These are phyloP conservation scores for Trichophyton schoenleinii DNA, from an alignment of 2,329 filamentous ascomycete species.

Conservation along the genomic window DNA sequence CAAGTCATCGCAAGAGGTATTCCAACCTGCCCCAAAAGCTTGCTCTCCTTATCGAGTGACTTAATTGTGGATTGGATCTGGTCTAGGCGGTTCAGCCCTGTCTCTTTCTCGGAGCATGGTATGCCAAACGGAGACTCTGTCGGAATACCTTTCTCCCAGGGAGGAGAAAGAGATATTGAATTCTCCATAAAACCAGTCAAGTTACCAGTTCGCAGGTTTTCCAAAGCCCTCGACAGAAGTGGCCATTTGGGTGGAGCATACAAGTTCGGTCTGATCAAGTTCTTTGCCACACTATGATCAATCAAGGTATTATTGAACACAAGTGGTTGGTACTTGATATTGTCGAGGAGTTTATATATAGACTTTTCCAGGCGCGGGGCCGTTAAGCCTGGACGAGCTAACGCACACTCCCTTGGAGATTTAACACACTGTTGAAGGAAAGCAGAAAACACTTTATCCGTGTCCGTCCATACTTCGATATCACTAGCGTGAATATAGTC, in stretches of 20 bases:
- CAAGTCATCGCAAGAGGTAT: slow-evolving; percentile 7
- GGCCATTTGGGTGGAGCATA: slow-evolving; percentile 4
- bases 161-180: background rate
- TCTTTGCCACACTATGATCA: slow-evolving; percentile 5
- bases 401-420: slow-evolving; percentile 26
- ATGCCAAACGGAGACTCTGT: slow-evolving; percentile 4
- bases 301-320: background rate
- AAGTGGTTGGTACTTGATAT: slow-evolving; percentile 7
- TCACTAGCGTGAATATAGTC: slow-evolving; percentile 13
- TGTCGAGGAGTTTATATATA: slow-evolving; percentile 2
- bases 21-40: background rate
- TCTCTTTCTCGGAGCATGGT: slow-evolving; percentile 7
- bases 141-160: background rate
- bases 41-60: background rate
- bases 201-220: background rate
- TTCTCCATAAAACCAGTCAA: background rate
- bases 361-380: slow-evolving; percentile 34
- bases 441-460: slow-evolving; percentile 18
- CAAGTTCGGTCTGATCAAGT: background rate
- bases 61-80: background rate
- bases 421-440: slow-evolving; percentile 20
- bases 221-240: background rate
- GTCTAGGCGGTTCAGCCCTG: background rate
- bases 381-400: slow-evolving; percentile 20
- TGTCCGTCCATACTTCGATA: slow-evolving; percentile 16